Conservation (phyloP, 352 stramenopile genomes). For the Elongisporangium undulatum region DNA sequence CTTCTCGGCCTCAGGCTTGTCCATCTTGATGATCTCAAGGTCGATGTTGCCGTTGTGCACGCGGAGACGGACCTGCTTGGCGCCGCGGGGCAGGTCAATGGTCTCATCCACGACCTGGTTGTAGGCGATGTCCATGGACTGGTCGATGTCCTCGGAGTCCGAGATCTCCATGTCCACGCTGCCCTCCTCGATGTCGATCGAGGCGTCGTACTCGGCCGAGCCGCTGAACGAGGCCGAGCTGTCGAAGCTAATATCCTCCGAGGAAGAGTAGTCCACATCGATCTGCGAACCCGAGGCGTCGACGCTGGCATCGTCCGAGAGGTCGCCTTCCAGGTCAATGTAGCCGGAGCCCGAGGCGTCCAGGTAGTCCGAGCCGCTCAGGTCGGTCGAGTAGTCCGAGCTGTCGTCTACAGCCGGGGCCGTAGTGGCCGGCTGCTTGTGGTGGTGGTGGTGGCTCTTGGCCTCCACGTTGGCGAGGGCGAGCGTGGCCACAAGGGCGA, state of each 20-base stretch:
- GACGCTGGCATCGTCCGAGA: slow-evolving; percentile 24
- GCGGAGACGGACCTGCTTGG: slow-evolving; percentile 40
- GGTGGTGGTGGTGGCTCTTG: slow-evolving; percentile 3
- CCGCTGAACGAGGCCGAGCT: slow-evolving; percentile 20
- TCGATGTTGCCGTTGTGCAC: slow-evolving; percentile 45
- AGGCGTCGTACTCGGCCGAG: slow-evolving; percentile 22
- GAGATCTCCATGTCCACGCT: slow-evolving; percentile 33
- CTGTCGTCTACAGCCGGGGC: background rate
- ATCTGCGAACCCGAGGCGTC: slow-evolving; percentile 14
- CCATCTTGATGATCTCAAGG: slow-evolving; percentile 45
- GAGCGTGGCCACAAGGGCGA: slow-evolving; percentile 8
- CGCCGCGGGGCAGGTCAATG: slow-evolving; percentile 42
- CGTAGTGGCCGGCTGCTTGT: background rate
- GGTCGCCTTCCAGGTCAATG: slow-evolving; percentile 14
- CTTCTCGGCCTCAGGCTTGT: slow-evolving; percentile 13
- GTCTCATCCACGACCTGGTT: slow-evolving; percentile 33
- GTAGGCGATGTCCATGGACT: slow-evolving; percentile 39
- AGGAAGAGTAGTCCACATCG: slow-evolving; percentile 18
- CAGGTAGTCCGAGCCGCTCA: slow-evolving; percentile 18
- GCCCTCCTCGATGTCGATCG: slow-evolving; percentile 26
- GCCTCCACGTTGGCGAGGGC: slow-evolving; percentile 2
- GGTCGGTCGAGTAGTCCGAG: slow-evolving; percentile 2
- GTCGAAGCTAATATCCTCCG: slow-evolving; percentile 18
- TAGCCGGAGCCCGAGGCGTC: slow-evolving; percentile 14
- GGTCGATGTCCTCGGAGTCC: slow-evolving; percentile 41